These are phyloP conservation scores for Carex kokanica DNA, from an alignment of 176 grass and related monocot species.

Conservation along the genomic window DNA sequence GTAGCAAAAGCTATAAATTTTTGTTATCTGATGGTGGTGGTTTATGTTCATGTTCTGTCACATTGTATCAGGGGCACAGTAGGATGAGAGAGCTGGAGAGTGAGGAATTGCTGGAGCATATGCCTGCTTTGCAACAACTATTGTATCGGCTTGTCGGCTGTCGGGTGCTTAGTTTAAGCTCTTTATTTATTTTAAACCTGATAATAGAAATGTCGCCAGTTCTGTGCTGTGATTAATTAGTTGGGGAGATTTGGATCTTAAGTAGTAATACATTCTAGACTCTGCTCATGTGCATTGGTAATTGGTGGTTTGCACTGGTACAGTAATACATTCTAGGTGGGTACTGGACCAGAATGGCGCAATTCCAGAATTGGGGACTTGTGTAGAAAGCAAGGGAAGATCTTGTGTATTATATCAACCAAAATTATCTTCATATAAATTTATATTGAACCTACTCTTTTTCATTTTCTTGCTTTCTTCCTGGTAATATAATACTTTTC, in stretches of 20 bases:
- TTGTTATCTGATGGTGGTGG: background rate
- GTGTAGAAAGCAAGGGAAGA: background rate
- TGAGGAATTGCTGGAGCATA: too few relatives aligned
- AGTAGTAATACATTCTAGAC: background rate
- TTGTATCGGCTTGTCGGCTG: too few relatives aligned
- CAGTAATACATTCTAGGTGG: background rate
- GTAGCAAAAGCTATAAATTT: background rate
- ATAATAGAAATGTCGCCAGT: background rate
- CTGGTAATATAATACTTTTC: slow-evolving; percentile 15
- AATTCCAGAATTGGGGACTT: background rate
- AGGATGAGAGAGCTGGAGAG: background rate
- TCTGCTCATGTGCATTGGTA: slow-evolving; percentile 15
- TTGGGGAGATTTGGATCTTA: background rate
- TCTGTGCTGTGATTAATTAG: background rate
- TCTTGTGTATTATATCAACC: background rate
- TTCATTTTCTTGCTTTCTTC: background rate
- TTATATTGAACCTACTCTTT: background rate
- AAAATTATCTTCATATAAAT: background rate
- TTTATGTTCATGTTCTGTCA: background rate
- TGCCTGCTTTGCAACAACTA: too few relatives aligned
- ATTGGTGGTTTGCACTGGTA: slow-evolving; percentile 3
- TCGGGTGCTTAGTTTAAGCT: background rate
- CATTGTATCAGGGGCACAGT: too few relatives aligned
- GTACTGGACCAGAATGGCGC: background rate
- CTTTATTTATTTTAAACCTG: too few relatives aligned